Base-by-base conservation (phyloP, 2,329 filamentous ascomycete species). In the Lachnellula hyalina region DNA sequence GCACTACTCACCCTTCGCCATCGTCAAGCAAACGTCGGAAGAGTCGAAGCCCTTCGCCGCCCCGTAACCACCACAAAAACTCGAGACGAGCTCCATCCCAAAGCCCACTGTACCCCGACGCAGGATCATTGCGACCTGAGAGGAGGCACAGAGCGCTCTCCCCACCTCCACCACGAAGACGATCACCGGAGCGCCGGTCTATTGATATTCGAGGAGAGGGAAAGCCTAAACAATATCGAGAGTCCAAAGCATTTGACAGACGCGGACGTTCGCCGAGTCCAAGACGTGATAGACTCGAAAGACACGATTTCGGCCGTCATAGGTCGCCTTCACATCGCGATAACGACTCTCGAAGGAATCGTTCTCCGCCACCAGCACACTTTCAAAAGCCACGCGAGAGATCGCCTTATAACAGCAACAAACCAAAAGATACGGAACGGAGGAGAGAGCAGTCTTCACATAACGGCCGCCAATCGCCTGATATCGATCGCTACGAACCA, bases 11-110 rank as follows among this genome's bases (percentile, higher is more conserved):
- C 44, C 64, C 65, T 28, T 69, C 67, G 19, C 66, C 66, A 56
- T 66, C 67, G 53, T 64, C 64, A 52, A 59, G 51, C 36, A 70
- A 69, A 61, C 66, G 68, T 49, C 64, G 68, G 40, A 69, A 67
- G 59, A 67, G 58, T 57, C 63, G 67, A 51, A 70, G 67, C 45
- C 64, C 65, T 41, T 70, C 68, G 19, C 64, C 63, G 35, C 47
- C 56, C 49, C 66, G 67, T 49, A 65, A 61, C 47, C 67, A 69
- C 56, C 66, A 65, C 48, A 70, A 69, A 54, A 68, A 67, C 51
- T 66, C 65, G 19, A 66, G 63, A 46, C 58, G 66, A 55, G 63
- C 52, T 21, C 51, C 52, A 51, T 68, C 67, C 48, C 65, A 62
- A 34, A 71, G 68, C 53, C 68, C 67, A 46, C 55, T 60, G 38